phyloP scores from a whole-genome alignment of 148 eudicot species.

The Persicaria maculosa region DNA sequence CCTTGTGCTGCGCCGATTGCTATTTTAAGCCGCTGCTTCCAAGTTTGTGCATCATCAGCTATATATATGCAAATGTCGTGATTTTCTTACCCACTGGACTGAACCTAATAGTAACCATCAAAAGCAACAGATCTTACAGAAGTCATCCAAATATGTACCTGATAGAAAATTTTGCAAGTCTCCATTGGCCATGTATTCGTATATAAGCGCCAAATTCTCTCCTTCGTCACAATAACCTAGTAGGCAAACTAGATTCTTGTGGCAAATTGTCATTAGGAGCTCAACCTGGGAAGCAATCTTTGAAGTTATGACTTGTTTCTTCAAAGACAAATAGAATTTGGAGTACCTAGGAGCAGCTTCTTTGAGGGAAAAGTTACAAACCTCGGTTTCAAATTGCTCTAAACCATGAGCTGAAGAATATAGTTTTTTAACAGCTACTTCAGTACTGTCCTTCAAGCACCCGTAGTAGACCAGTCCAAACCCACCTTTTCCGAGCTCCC shows the following conservation, averaged over 20 bases:
- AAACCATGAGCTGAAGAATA: slow-evolving; percentile 21
- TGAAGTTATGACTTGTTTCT: background rate
- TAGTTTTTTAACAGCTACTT: slow-evolving; percentile 38
- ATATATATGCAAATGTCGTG: background rate
- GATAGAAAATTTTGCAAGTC: slow-evolving; percentile 28
- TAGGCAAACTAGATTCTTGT: slow-evolving; percentile 32
- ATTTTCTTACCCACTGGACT: background rate
- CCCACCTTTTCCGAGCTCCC: slow-evolving; percentile 27
- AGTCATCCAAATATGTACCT: slow-evolving; percentile 15
- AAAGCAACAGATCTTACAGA: background rate
- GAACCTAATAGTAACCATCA: background rate
- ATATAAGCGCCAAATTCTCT: slow-evolving; percentile 31
- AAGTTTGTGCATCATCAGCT: slow-evolving; percentile 17
- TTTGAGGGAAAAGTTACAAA: slow-evolving; percentile 2
- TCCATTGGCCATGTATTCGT: slow-evolving; percentile 48
- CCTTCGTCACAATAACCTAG: slow-evolving; percentile 37
- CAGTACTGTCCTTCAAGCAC: slow-evolving; percentile 11
- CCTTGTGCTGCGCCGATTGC: slow-evolving; percentile 40
- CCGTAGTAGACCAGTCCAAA: slow-evolving; percentile 34
- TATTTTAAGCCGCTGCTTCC: slow-evolving; percentile 35
- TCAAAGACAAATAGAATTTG: background rate
- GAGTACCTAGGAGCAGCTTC: background rate
- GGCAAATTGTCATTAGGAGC: slow-evolving; percentile 29
- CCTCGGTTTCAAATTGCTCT: slow-evolving; percentile 30
- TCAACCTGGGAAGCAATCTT: slow-evolving; percentile 15